Conservation (phyloP, 2,329 filamentous ascomycete species). For the Paecilomyces sp. region DNA sequence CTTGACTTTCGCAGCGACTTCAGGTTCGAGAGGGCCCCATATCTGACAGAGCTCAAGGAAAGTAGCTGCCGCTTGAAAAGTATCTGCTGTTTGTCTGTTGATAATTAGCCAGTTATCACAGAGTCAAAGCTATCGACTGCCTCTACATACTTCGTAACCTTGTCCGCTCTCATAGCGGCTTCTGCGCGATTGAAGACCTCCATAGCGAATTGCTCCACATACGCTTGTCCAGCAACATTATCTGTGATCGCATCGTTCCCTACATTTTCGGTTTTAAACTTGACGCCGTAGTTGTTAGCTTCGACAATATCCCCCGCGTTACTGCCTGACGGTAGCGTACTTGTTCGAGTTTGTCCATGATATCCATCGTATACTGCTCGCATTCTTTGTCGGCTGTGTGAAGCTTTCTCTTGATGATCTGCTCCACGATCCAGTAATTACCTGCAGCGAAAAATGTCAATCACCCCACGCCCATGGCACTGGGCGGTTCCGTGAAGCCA, state of each 20-base stretch:
- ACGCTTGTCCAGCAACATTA: slow-evolving; percentile 78
- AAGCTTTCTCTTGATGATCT: slow-evolving; percentile 74
- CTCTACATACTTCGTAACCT: slow-evolving; percentile 62
- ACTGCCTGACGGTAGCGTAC: slow-evolving; percentile 33
- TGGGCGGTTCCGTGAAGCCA: not conserved
- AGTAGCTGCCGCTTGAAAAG: slow-evolving; percentile 83
- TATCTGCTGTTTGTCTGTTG: slow-evolving; percentile 78
- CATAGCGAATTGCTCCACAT: slow-evolving; percentile 87
- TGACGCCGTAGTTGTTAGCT: not conserved
- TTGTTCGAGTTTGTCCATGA: slow-evolving; percentile 89
- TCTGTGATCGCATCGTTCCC: slow-evolving; percentile 79
- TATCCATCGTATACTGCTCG: slow-evolving; percentile 67
- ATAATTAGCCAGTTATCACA: slow-evolving; percentile 4
- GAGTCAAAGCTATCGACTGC: not conserved
- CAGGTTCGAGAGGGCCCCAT: slow-evolving; percentile 69
- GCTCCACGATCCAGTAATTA: slow-evolving; percentile 87
- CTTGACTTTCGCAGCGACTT: slow-evolving; percentile 80
- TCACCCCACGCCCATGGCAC: slow-evolving; percentile 10
- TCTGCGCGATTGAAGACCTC: slow-evolving; percentile 83
- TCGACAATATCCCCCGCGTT: not conserved
- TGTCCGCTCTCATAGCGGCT: slow-evolving; percentile 71
- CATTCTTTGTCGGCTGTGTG: slow-evolving; percentile 73
- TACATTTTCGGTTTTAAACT: slow-evolving; percentile 66
- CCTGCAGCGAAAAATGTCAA: slow-evolving; percentile 43
- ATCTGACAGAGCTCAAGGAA: slow-evolving; percentile 85